Evolutionary conservation across 768 basidiomycete species (phyloP), one percentile per base, ranked within the genome.

Genomic region (Gloeopeniophorella convolvens): DNA sequence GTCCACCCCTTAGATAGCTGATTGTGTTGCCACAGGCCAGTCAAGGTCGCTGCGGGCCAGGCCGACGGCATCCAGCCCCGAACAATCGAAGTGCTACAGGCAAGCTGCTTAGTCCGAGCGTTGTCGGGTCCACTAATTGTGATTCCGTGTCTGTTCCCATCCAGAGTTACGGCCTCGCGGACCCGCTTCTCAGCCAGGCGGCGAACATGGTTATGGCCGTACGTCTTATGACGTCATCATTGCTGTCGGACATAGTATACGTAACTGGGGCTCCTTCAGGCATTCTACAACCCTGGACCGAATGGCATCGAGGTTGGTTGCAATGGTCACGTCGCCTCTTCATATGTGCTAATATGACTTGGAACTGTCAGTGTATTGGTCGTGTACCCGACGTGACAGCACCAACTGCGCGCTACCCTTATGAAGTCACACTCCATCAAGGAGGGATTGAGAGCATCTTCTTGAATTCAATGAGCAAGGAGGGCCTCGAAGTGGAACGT

Each of bases 151-250:
- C 10, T 20, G 24, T 21, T 8, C 4, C 26, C 41, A 1, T 4
- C 10, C 44, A 89, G 85, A 89, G 85, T 54, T 89, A 89, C 65
- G 87, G 86, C 5, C 72, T 89, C 5, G 83, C 77, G 0, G 80
- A 86, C 15, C 72, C 76, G 3, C 60, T 89, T 18, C 51, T 88
- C 21, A 71, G 65, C 33, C 77, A 86, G 58, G 85, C 78, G 5
- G 80, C 78, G 50, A 82, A 85, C 42, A 72, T 89, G 73, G 78
- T 85, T 52, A 74, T 78, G 66, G 78, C 78, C 45, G 86, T 87
- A 63, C 51, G 78, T 68, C 2, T 20, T 27, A 4, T 40, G 21
- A 3, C 32, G 10, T 18, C 4, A 45, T 37, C 10, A 33, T 13
- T 35, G n/a, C 2, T 9, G 20, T 40, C 21, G 53, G 23, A 8